Conservation (phyloP, 2,329 filamentous ascomycete genomes). For the Xylariaceae sp. region DNA sequence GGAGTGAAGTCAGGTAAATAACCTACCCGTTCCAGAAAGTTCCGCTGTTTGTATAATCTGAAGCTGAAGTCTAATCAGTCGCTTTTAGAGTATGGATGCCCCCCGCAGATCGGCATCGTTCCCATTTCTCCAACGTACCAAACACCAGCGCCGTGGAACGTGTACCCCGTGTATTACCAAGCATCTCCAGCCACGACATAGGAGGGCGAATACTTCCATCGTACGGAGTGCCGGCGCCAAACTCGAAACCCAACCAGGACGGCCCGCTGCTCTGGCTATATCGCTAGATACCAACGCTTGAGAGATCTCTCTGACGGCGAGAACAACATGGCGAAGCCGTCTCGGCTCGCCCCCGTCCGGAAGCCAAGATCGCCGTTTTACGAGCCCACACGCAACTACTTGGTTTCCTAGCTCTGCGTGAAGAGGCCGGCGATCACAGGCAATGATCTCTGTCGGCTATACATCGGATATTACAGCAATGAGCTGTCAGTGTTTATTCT, state of each 20-base stretch:
- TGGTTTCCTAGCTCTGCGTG: slow-evolving; percentile 17
- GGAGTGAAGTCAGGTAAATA: slow-evolving; percentile 32
- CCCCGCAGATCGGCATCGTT: slow-evolving; percentile 29
- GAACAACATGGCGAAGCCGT: slow-evolving; percentile 22
- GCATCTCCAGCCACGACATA: slow-evolving; percentile 25
- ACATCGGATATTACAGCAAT: slow-evolving; percentile 29
- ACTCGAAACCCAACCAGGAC: slow-evolving; percentile 28
- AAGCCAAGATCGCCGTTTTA: slow-evolving; percentile 30
- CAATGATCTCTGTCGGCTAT: slow-evolving; percentile 21
- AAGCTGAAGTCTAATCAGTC: slow-evolving; percentile 26
- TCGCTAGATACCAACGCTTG: slow-evolving; percentile 34
- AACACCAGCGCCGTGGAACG: slow-evolving; percentile 31
- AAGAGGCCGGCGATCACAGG: slow-evolving; percentile 18
- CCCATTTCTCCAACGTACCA: slow-evolving; percentile 32
- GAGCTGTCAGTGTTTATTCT: slow-evolving; percentile 28
- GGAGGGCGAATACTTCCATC: slow-evolving; percentile 7
- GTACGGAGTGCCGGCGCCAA: slow-evolving; percentile 33
- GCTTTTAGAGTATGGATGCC: slow-evolving; percentile 31
- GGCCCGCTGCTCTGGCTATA: slow-evolving; percentile 34
- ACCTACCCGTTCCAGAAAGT: background rate
- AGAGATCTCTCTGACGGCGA: slow-evolving; percentile 22
- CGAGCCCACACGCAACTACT: slow-evolving; percentile 14
- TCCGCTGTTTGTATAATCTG: slow-evolving; percentile 12
- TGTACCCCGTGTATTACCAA: slow-evolving; percentile 35
- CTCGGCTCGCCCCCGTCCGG: slow-evolving; percentile 31